phyloP scores from a whole-genome alignment of 306 rosid genomes.

The Abrus pulchellus region DNA sequence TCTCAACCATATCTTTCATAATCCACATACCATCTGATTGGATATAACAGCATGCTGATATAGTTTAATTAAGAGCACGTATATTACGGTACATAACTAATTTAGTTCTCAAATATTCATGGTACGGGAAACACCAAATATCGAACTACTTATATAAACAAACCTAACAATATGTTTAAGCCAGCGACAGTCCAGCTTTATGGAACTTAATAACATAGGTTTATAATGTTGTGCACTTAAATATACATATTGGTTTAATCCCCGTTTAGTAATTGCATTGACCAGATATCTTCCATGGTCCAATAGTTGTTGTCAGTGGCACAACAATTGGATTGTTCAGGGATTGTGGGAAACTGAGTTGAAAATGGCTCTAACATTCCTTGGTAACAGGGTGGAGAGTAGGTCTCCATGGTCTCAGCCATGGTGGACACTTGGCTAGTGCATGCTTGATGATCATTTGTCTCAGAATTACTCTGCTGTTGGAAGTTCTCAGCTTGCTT shows the following conservation, averaged over 20 bases:
- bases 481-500: constrained; percentile 65
- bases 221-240: background rate
- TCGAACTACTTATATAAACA: constrained; percentile 47
- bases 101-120: constrained; percentile 11
- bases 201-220: constrained; percentile 21
- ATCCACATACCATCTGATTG: constrained; percentile 21
- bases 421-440: constrained; percentile 57
- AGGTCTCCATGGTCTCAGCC: constrained; percentile 58
- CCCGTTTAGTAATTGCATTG: constrained; percentile 75
- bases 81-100: constrained; percentile 48
- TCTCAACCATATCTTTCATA: constrained; percentile 17
- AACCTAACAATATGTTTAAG: constrained; percentile 40
- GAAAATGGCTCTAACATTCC: constrained; percentile 46
- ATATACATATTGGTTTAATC: constrained; percentile 32
- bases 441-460: constrained; percentile 54
- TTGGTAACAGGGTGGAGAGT: constrained; percentile 44
- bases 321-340: constrained; percentile 38
- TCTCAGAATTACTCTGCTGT: constrained; percentile 50
- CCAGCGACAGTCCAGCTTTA: background rate
- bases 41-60: constrained; percentile 37
- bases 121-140: constrained; percentile 27
- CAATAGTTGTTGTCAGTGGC: constrained; percentile 58
- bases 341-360: constrained; percentile 38
- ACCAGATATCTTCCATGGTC: constrained; percentile 88
- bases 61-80: constrained; percentile 39